Base-by-base conservation (phyloP, 2,329 filamentous ascomycete genomes). In the Laburnicola sp. region DNA sequence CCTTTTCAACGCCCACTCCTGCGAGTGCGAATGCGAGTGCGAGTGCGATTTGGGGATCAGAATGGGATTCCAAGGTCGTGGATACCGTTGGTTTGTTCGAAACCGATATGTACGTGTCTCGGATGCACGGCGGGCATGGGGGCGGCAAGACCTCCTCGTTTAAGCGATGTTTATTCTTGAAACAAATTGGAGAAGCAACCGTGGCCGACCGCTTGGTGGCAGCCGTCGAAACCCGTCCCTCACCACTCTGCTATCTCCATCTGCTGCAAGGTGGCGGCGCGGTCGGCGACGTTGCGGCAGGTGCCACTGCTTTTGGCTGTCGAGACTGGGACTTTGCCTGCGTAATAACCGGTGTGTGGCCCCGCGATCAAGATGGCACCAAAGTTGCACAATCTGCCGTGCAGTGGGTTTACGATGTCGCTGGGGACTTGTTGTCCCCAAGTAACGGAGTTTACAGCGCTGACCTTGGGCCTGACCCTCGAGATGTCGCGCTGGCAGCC, bases 291-390 rank as follows among this genome's bases (percentile, higher is more conserved):
- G 57, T 80, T 11, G 59, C 69, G 1, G 54, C 69, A 3, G 67
- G 78, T 54, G 75, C 74, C 25, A 82, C 79, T 50, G 83, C 84
- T 46, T 86, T 87, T 47, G 83, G 84, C 38, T 85, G 80, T 72
- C 80, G 84, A 68, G 76, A 83, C 64, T 87, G 83, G 84, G 76
- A 82, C 28, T 86, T 80, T 71, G 84, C 83, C 39, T 87, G 84
- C 58, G 81, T 86, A 3, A 62, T 87, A 36, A 86, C 83, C 4
- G 83, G 81, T 25, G 78, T 85, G 50, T 87, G 84, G 84, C 73
- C 74, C 2, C 79, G 82, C 11, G 73, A 80, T 7, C 64, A 81
- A 65, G 81, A 84, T 55, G 75, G 64, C 37, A 79, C 74, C 0
- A 66, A 72, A 39, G 34, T 56, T 8, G 73, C 78, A 54, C 70